Conservation (phyloP, 1,284 basidiomycete species). For the Erythrobasidium hasegawianum region DNA sequence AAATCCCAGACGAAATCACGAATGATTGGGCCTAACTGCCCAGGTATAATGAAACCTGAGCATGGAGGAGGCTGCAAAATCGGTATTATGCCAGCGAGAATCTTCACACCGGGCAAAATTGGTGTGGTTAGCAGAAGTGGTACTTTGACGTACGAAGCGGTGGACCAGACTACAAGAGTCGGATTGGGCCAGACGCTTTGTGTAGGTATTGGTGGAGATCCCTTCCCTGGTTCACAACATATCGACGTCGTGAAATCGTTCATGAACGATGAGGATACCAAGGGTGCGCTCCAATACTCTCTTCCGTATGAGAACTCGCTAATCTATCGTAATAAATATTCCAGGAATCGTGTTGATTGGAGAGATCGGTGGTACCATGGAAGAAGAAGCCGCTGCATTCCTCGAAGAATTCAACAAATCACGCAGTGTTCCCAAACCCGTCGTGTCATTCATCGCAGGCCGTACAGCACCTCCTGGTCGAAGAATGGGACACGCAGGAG, state of each 20-base stretch:
- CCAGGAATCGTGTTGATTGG: conserved; percentile 94
- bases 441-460: conserved; percentile 96
- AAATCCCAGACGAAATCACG: conserved; percentile 91
- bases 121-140: conserved; percentile 97
- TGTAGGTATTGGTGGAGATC: conserved; percentile 97
- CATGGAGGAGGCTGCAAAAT: conserved; percentile 81
- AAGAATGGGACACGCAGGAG: conserved; percentile 98
- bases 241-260: conserved; percentile 95
- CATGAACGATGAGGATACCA: conserved; percentile 85
- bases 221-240: conserved; percentile 96
- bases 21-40: conserved; percentile 83
- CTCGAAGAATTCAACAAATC: conserved; percentile 90
- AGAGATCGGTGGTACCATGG: conserved; percentile 98
- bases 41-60: conserved; percentile 89
- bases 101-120: conserved; percentile 40
- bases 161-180: conserved; percentile 88
- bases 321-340: too few relatives aligned
- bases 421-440: conserved; percentile 81
- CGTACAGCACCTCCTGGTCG: conserved; percentile 91
- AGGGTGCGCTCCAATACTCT: conserved; percentile 57
- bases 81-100: conserved; percentile 85
- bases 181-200: conserved; percentile 96
- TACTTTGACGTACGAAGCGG: conserved; percentile 87
- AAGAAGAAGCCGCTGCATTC: conserved; percentile 94
- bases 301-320: too few relatives aligned